Percentiles rank a stretch among this genome's conserved stretches.
Evolutionary conservation across 805 yeast genomes (phyloP).

Genomic region (Clavispora fructus): DNA sequence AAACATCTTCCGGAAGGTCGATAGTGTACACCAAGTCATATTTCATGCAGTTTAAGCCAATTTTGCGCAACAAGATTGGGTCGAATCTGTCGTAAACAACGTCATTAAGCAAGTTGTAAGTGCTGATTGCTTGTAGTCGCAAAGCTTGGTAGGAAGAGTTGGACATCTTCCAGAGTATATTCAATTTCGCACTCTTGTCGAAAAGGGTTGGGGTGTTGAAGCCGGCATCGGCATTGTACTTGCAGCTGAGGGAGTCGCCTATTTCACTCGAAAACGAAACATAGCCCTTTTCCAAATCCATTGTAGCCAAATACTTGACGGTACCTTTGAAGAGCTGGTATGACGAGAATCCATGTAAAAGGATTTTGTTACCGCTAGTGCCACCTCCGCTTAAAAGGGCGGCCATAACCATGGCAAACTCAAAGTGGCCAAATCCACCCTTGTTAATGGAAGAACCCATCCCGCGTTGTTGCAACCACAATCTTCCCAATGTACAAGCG

Average conservation of each 20-base stretch:
- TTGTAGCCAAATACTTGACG: slow-evolving; percentile 72
- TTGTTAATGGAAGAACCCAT: slow-evolving; percentile 55
- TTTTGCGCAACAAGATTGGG: slow-evolving; percentile 62
- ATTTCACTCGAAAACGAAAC: slow-evolving; percentile 58
- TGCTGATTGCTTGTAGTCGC: slow-evolving; percentile 60
- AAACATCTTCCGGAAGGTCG: slow-evolving; percentile 37
- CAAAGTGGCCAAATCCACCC: slow-evolving; percentile 91
- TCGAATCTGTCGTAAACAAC: slow-evolving; percentile 80
- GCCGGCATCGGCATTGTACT: slow-evolving; percentile 48
- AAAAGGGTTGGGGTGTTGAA: slow-evolving; percentile 71
- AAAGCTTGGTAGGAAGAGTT: slow-evolving; percentile 57
- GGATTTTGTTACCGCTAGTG: slow-evolving; percentile 62
- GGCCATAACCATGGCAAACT: slow-evolving; percentile 76
- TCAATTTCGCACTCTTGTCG: slow-evolving; percentile 71
- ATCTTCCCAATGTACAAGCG: slow-evolving; percentile 78
- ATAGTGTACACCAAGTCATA: slow-evolving; percentile 62
- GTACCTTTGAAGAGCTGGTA: slow-evolving; percentile 92
- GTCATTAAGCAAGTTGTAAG: slow-evolving; percentile 67
- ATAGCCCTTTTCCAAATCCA: slow-evolving; percentile 64
- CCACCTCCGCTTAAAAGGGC: slow-evolving; percentile 84
- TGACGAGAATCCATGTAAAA: slow-evolving; percentile 83
- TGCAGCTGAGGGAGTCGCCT: slow-evolving; percentile 40
- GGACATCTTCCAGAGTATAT: slow-evolving; percentile 78
- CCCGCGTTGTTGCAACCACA: slow-evolving; percentile 90
- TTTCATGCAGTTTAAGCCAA: slow-evolving; percentile 48